phyloP scores from a whole-genome alignment of 116 monocot species.

The Thalassia testudinum region DNA sequence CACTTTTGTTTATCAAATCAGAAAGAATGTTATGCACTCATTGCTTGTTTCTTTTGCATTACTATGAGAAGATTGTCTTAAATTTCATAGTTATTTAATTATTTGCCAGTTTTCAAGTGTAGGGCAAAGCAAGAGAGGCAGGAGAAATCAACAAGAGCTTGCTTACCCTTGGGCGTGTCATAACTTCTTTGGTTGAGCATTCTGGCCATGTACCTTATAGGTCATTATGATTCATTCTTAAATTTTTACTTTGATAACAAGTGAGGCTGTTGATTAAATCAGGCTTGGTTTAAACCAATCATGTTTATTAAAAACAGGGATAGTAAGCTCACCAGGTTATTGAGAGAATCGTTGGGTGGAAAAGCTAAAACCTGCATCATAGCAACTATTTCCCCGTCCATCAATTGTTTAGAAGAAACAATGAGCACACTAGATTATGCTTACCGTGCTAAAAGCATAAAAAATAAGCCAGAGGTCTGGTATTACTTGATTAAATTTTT shows the following conservation, averaged over 20 bases:
- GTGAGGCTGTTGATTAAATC: background rate
- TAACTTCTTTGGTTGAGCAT: slow-evolving; percentile 80
- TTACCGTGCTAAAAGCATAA: slow-evolving; percentile 68
- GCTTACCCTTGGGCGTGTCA: slow-evolving; percentile 81
- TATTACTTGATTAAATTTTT: background rate
- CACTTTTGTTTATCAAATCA: too few relatives aligned
- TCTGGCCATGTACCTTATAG: slow-evolving; percentile 79
- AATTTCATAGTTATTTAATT: background rate
- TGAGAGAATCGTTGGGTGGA: slow-evolving; percentile 82
- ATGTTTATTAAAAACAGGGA: slow-evolving; percentile 34
- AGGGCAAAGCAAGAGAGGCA: slow-evolving; percentile 78
- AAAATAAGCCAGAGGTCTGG: slow-evolving; percentile 78
- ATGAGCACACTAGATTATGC: slow-evolving; percentile 81
- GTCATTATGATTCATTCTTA: slow-evolving; percentile 11
- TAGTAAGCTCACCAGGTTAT: slow-evolving; percentile 77
- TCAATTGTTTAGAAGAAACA: slow-evolving; percentile 69
- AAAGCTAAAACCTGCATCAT: slow-evolving; percentile 90
- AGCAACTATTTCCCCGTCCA: slow-evolving; percentile 68
- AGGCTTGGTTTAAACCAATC: background rate
- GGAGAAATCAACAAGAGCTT: slow-evolving; percentile 85
- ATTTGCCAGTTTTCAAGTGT: background rate
- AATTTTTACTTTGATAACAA: background rate
- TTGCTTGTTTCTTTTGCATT: too few relatives aligned
- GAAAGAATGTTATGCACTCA: too few relatives aligned
- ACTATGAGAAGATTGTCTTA: too few relatives aligned